Base-by-base conservation (phyloP, 305 asterid species). In the Solanum hybrid region DNA sequence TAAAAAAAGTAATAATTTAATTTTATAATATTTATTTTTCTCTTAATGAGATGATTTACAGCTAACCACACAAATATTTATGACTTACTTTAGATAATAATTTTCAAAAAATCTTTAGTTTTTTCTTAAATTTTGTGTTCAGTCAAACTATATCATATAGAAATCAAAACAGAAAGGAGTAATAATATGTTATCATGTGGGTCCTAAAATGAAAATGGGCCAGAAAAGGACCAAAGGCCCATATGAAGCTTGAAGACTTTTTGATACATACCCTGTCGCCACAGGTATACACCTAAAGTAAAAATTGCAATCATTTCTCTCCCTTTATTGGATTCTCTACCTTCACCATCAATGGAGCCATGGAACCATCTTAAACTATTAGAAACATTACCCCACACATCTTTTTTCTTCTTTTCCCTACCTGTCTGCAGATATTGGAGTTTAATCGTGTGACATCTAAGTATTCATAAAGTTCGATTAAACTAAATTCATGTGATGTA, bases 271-370 rank as follows among this genome's bases (percentile, higher is more conserved):
- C 36, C 15, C 26, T 40, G 37, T 27, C 24, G 71, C 9, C n/a
- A 42, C 34, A 4, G 86, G 86, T 38, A 80, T 80, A 80, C 86
- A 81, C 71, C 71, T 38, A 27, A 40, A 81, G 71, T 3, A 42
- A 81, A 81, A 26, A 40, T 14, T 42, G 37, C 17, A 32, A 32
- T 66, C 36, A 66, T 86, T 69, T 86, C 24, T 64, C 2, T 1
- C 3, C 60, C 89, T 86, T 71, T n/a, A 36, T 86, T 86, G 82
- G 89, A 86, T 86, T 86, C 89, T 69, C 69, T 72, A 36, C 3
- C 22, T 71, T 71, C 81, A 71, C 24, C 82, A 36, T 86, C 36
- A 86, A 86, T 36, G n/a, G 79, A 38, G 24, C 66, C 42, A 86
- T 86, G 64, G 78, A 69, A 36, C 51, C 38, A 35, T 86, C 78